A percentile compares a stretch with the other conserved stretches of the same genome.
Evolutionary conservation across 139 green algal species (phyloP).

Genomic region (Mesotaenium endlicherianum): DNA sequence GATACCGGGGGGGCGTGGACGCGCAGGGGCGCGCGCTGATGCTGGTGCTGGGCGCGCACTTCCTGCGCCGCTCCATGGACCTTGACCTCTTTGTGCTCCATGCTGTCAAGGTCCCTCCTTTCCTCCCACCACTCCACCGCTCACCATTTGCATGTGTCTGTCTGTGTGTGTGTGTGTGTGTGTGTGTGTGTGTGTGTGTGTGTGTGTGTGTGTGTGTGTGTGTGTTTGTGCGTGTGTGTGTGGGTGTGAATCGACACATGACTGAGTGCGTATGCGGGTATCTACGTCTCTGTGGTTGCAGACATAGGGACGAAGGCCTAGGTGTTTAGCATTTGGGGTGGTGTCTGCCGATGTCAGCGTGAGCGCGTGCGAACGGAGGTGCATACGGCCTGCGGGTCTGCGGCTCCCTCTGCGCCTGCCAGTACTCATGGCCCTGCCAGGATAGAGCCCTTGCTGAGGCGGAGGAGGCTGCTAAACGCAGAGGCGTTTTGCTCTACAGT

Average conservation of each 20-base stretch:
- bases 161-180: not conserved
- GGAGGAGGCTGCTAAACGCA: too few relatives aligned
- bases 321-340: not conserved
- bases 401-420: too few relatives aligned
- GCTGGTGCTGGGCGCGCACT: constrained; percentile 51
- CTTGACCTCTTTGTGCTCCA: constrained; percentile 45
- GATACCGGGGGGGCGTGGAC: constrained; percentile 42
- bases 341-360: too few relatives aligned
- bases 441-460: too few relatives aligned
- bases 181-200: not conserved
- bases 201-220: too few relatives aligned
- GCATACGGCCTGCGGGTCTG: too few relatives aligned
- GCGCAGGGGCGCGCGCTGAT: constrained; percentile 33
- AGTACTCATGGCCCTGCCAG: too few relatives aligned
- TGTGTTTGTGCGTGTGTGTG: too few relatives aligned
- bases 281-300: not conserved
- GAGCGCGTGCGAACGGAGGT: too few relatives aligned
- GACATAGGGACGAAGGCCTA: not conserved
- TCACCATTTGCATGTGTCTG: not conserved
- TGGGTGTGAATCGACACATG: not conserved
- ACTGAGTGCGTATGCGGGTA: not conserved
- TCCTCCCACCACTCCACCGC: not conserved
- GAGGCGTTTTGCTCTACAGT: too few relatives aligned
- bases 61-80: constrained; percentile 29
- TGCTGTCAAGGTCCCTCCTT: constrained; percentile 38